Conservation (phyloP, 1,284 basidiomycete species). For the Tausonia pullulans region DNA sequence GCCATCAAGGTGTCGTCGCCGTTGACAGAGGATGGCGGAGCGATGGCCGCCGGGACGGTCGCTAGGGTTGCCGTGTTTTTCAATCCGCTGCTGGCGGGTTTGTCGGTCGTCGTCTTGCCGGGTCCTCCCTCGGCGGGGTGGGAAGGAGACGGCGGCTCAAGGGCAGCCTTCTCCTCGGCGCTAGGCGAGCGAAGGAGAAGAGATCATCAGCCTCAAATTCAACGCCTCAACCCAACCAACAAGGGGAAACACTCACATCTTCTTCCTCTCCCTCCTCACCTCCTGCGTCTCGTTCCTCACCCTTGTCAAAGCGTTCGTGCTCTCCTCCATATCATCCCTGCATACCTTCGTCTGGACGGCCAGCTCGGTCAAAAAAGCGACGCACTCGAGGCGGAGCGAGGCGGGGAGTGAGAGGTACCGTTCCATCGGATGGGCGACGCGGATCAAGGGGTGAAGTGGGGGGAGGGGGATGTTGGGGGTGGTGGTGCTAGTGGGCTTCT, state of each 20-base stretch:
- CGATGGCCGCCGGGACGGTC: too few relatives aligned
- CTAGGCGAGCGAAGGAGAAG: conserved; percentile 15
- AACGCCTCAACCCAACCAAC: neutral
- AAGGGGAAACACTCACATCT: conserved; percentile 49
- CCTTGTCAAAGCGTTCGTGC: conserved; percentile 78
- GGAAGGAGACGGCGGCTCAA: conserved; percentile 18
- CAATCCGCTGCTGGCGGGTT: too few relatives aligned
- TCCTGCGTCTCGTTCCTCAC: conserved; percentile 92
- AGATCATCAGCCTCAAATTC: neutral
- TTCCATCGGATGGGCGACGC: conserved; percentile 40
- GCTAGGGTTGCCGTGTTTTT: too few relatives aligned
- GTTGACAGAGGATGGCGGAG: too few relatives aligned
- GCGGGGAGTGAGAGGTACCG: conserved; percentile 64
- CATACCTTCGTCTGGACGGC: conserved; percentile 81
- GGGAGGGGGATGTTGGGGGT: too few relatives aligned
- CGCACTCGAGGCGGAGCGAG: conserved; percentile 68
- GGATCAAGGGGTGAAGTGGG: conserved; percentile 17
- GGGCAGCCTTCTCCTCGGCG: conserved; percentile 27
- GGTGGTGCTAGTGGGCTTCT: too few relatives aligned
- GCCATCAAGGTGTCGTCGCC: conserved; percentile 7
- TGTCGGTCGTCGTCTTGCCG: too few relatives aligned
- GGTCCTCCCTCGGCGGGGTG: conserved; percentile 5
- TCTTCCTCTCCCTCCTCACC: conserved; percentile 74
- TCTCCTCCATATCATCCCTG: conserved; percentile 78
- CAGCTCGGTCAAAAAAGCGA: conserved; percentile 79